Conservation (phyloP, 2,329 filamentous ascomycete species). For the Cercospora sojina region DNA sequence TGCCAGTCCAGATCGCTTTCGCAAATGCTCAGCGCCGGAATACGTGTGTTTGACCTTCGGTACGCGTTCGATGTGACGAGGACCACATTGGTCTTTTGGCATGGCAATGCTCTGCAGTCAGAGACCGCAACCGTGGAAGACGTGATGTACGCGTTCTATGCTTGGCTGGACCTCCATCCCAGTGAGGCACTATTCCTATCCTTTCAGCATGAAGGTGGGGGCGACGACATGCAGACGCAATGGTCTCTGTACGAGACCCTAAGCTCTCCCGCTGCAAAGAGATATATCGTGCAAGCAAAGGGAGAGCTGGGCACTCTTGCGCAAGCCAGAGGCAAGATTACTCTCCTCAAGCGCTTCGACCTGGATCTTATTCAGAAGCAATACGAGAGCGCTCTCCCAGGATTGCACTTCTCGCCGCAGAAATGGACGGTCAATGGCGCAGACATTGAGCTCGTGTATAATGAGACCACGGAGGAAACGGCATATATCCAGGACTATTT, state of each 20-base stretch:
- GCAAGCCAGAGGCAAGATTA: conserved; percentile 42
- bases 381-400: conserved; percentile 44
- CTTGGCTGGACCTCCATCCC: conserved; percentile 50
- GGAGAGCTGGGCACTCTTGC: conserved; percentile 41
- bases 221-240: conserved; percentile 43
- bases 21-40: conserved; percentile 47
- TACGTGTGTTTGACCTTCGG: conserved; percentile 54
- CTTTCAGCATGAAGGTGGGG: conserved; percentile 48
- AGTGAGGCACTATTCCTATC: conserved; percentile 50
- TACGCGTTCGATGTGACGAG: conserved; percentile 51
- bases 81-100: conserved; percentile 51
- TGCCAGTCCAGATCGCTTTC: conserved; percentile 46
- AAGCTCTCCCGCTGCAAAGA: conserved; percentile 41
- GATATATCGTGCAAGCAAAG: conserved; percentile 44
- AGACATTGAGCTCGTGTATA: conserved; percentile 47
- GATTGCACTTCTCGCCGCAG: conserved; percentile 48
- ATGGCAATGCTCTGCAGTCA: conserved; percentile 48
- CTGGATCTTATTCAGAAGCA: conserved; percentile 40
- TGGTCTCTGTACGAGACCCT: conserved; percentile 41
- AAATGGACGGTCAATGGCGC: conserved; percentile 48
- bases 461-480: conserved; percentile 38
- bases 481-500: conserved; percentile 55
- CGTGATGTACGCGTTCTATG: conserved; percentile 50
- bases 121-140: conserved; percentile 47
- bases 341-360: conserved; percentile 50